phyloP scores from a whole-genome alignment of 140 eudicot genomes.

The Anethum foeniculum region DNA sequence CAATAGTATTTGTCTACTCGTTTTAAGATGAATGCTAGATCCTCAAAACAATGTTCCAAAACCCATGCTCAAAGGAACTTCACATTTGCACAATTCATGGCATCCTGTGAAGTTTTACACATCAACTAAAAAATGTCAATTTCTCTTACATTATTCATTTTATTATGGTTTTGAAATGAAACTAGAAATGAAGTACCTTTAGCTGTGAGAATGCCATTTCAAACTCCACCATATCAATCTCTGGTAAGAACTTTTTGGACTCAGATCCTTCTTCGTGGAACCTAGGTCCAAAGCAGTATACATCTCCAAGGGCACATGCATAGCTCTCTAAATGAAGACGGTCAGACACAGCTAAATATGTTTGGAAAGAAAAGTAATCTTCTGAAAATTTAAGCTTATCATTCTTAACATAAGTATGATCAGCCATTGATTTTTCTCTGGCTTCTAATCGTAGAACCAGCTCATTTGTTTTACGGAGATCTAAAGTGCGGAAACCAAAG shows the following conservation, averaged over 20 bases:
- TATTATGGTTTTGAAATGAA: background rate
- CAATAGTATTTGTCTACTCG: constrained; percentile 48
- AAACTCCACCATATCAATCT: constrained; percentile 69
- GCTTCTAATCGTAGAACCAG: constrained; percentile 52
- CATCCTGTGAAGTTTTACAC: constrained; percentile 45
- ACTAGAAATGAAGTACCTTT: constrained; percentile 34
- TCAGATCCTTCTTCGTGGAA: constrained; percentile 51
- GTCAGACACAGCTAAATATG: constrained; percentile 57
- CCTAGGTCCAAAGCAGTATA: constrained; percentile 79
- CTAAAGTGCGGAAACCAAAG: constrained; percentile 63
- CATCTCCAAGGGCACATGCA: constrained; percentile 88
- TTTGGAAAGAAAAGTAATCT: constrained; percentile 55
- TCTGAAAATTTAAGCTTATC: constrained; percentile 22
- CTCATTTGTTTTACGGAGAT: constrained; percentile 53
- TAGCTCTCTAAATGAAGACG: constrained; percentile 80
- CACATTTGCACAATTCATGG: constrained; percentile 72
- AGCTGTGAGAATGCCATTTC: constrained; percentile 80
- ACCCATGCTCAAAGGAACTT: constrained; percentile 58
- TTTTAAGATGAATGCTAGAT: constrained; percentile 52
- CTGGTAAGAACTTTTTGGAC: constrained; percentile 56
- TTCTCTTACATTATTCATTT: background rate
- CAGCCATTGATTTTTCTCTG: constrained; percentile 33
- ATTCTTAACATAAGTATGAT: constrained; percentile 18
- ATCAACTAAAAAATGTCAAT: background rate
- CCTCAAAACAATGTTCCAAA: constrained; percentile 49